Base-by-base conservation (phyloP, 1,284 basidiomycete genomes). In the Cutaneotrichosporon cavernicola region DNA sequence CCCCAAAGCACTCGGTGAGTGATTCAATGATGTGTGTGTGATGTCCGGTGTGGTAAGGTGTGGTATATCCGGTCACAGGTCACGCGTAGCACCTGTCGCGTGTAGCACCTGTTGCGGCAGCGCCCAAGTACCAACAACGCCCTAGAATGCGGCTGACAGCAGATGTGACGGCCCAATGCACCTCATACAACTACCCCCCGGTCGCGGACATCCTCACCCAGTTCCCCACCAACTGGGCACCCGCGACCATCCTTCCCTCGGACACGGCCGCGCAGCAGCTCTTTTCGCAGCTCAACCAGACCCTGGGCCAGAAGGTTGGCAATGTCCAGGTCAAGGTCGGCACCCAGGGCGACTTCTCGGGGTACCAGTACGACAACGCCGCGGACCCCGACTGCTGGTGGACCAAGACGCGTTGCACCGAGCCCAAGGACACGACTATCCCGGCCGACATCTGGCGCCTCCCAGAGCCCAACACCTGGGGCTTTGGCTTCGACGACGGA, bases 401-500 rank as follows among this genome's bases (percentile, higher is more conserved):
- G 81, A 77, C 80, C 0, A 75, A 68, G 60, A 69, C 69, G 21
- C 66, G 74, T 56, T 82, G 82, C 66, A 75, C 71, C 26, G 74
- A 67, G 1, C 79, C 81, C 30, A 52, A 68, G 10, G 62, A 56
- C 32, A 56, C 67, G 4, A 70, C 70, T 6, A 56, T 84, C 13
- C 57, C 69, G 5, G 66, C 72, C 30, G 83, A 85, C 64, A 68
- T 83, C 47, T 76, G 76, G 8, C 75, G 67, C 13, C 65, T 77
- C 31, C 81, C 82, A 13, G 82, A 84, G 69, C 82, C 84, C 4
- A 65, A 86, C 55, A 84, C 83, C 1, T 85, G 82, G 80, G 84
- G 84, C 34, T 74, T 83, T 36, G 81, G 81, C 5, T 83, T 82
- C 63, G 84, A 85, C 68, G 84, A 85, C 66, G 84, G 81, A 59